Evolutionary conservation across 495 filamentous ascomycete species (phyloP), one percentile per base, ranked within the genome.

Genomic region (Hypoxylon intermedium): DNA sequence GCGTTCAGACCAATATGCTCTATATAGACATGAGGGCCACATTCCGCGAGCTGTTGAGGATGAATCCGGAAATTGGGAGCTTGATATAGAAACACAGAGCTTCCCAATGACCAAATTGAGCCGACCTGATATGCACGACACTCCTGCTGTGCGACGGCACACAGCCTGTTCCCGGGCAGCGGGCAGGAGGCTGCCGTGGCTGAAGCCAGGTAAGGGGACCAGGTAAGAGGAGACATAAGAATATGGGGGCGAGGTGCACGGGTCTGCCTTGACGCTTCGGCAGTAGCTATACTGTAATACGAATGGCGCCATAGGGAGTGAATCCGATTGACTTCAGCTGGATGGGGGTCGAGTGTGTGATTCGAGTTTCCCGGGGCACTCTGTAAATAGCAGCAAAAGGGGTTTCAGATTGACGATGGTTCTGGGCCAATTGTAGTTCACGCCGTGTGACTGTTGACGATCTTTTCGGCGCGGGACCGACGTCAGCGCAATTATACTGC

Each of bases 361-460:
- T 28, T 49, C 48, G 19, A 53, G 36, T 20, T 46, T 43, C 60
- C 26, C 34, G 7, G 9, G 13, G 21, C 19, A 30, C 36, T 34
- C 57, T 54, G 53, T 48, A 64, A 64, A 58, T 64, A 64, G 60
- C 36, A 58, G 34, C 41, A 31, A 12, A 33, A 23, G 26, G 31
- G 16, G 61, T 65, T 59, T 59, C 61, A 59, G 26, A 28, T 65
- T 38, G 47, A 53, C n/a, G n/a, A n/a, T n/a, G n/a, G n/a, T n/a
- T n/a, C n/a, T 26, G 19, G 41, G 41, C 20, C 26, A 23, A 37
- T 37, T 37, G 34, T 24, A 43, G 16, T 21, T 43, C 26, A 11
- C 20, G 41, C 12, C 43, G 13, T 13, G 43, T 12, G 6, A 4
- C 9, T 31, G 13, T 46, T 1, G 12, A 31, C 26, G 23, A 41